Evolutionary conservation across 495 filamentous ascomycete genomes (phyloP).

Genomic region (Sporormia fimetaria): DNA sequence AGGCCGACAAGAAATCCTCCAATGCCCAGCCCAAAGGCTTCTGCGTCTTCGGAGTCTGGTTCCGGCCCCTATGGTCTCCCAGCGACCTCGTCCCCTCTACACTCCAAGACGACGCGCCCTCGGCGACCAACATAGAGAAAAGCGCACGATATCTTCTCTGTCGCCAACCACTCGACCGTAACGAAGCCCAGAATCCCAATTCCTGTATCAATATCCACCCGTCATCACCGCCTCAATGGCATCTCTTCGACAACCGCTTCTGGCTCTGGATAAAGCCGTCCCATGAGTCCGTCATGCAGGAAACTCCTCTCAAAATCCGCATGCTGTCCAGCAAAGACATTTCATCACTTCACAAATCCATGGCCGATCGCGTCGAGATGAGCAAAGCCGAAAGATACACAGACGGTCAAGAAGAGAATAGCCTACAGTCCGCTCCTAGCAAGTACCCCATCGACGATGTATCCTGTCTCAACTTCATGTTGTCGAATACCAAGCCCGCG

Average conservation of each 20-base stretch:
- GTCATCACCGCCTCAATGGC: conserved; percentile 4
- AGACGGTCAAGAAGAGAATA: not conserved
- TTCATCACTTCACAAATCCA: no score
- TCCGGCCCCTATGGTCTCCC: not conserved
- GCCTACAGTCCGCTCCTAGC: not conserved
- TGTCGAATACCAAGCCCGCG: conserved; percentile 3
- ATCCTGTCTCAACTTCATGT: not conserved
- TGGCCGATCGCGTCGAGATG: conserved; percentile 5
- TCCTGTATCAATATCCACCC: not conserved
- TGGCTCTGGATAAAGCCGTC: conserved; percentile 62
- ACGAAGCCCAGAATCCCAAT: not conserved
- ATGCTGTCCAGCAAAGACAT: no score
- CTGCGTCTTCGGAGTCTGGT: conserved; percentile 10
- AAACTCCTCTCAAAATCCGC: no score
- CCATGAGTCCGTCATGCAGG: no score
- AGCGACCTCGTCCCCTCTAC: not conserved
- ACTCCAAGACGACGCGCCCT: not conserved
- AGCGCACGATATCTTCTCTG: conserved; percentile 27
- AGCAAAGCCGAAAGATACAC: not conserved
- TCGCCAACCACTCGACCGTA: conserved; percentile 32
- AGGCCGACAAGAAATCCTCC: not conserved
- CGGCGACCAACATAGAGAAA: not conserved
- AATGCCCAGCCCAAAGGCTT: not conserved
- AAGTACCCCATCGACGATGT: not conserved
- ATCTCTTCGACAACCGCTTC: conserved; percentile 69